A percentile compares a stretch with the other conserved stretches of the same genome.
Evolutionary conservation across 352 stramenopile genomes (phyloP).

Genomic region (Peronospora tabacina): DNA sequence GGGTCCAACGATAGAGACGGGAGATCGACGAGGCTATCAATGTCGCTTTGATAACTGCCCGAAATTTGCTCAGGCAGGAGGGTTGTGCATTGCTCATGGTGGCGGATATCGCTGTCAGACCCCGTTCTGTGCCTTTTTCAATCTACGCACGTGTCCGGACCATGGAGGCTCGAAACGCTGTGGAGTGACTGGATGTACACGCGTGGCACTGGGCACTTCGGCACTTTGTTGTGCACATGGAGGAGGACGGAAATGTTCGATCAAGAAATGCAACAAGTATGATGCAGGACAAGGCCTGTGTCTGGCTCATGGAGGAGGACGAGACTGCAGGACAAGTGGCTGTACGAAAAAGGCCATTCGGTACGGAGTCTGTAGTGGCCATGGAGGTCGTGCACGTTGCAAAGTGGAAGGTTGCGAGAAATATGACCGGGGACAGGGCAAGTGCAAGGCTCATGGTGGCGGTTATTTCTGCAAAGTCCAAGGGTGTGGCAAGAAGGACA

Average conservation of each 20-base stretch:
- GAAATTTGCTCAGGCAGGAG: slow-evolving; percentile 58
- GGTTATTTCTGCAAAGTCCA: slow-evolving; percentile 74
- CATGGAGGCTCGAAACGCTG: slow-evolving; percentile 70
- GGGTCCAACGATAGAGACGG: neutral
- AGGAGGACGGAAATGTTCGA: slow-evolving; percentile 56
- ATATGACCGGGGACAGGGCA: slow-evolving; percentile 63
- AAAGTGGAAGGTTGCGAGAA: slow-evolving; percentile 71
- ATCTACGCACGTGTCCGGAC: slow-evolving; percentile 63
- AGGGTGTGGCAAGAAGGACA: slow-evolving; percentile 78
- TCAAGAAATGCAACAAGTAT: slow-evolving; percentile 67
- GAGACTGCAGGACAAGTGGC: slow-evolving; percentile 43
- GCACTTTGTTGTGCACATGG: slow-evolving; percentile 60
- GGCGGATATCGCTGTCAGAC: slow-evolving; percentile 66
- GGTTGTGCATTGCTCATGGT: slow-evolving; percentile 57
- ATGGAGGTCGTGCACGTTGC: slow-evolving; percentile 64
- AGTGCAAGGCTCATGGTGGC: slow-evolving; percentile 77
- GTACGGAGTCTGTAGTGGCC: slow-evolving; percentile 65
- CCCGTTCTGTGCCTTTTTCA: slow-evolving; percentile 61
- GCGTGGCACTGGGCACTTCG: slow-evolving; percentile 40
- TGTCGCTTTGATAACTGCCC: slow-evolving; percentile 45
- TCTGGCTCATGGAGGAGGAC: slow-evolving; percentile 62
- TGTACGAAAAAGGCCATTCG: slow-evolving; percentile 75
- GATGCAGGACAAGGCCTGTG: slow-evolving; percentile 62
- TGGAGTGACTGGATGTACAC: slow-evolving; percentile 39
- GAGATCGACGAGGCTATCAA: slow-evolving; percentile 25